Base-by-base conservation (phyloP, 1,284 basidiomycete species). In the Cystobasidium sp. region DNA sequence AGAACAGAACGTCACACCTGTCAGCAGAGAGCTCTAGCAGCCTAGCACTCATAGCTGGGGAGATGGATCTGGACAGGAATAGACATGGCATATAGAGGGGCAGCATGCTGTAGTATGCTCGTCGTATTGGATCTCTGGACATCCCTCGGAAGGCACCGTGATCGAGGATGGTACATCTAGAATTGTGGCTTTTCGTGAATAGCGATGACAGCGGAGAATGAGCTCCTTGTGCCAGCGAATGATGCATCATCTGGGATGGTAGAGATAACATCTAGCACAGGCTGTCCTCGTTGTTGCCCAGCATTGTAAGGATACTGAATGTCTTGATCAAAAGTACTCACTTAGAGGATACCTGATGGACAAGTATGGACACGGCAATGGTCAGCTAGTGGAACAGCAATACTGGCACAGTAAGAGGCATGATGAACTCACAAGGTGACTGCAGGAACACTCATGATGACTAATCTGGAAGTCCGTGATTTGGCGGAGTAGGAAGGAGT, bases 401-500 rank as follows among this genome's bases (percentile, higher is more conserved):
- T 7, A 6, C 8, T 3, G 10, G 9, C 37, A 43, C 9, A 1
- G 6, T 6, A n/a, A 18, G 37, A n/a, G 20, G 37, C 37, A 43
- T 16, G 53, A 41, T n/a, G 0, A 18, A 65, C 68, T 14, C 43
- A 70, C 68, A 70, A 43, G 18, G 68, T 62, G 0, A 70, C 55
- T 22, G 68, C 68, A 9, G 55, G 55, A 14, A 44, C 56, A 61
- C 68, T 70, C 68, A 70, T 70, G 39, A 5, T 65, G 47, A 10
- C 37, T 67, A 3, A 16, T 16, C 18, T 46, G 3, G 31, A 46
- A 9, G 12, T 49, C 14, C 2, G 14, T 49, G 12, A 18, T 18
- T 59, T 31, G 52, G 20, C 2, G 52, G 9, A 20, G 52, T 14
- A 14, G 20, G 24, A 53, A 59, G 5, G 53, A 31, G 24, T 56